Conservation (phyloP, 768 basidiomycete genomes). For the Mycena albidolilacea region DNA sequence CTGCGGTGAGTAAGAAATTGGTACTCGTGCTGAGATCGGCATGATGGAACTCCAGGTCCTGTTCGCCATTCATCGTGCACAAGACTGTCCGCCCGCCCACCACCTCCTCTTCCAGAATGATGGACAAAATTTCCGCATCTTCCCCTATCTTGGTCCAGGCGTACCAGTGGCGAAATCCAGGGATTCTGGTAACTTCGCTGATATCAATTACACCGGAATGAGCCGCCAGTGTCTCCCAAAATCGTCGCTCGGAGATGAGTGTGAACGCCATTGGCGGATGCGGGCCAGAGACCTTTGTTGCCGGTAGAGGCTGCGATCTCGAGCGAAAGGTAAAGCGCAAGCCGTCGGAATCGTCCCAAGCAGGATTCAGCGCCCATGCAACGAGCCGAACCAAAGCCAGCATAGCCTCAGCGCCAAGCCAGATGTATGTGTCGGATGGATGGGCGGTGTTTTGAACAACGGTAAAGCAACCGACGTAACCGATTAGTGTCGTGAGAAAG, state of each 20-base stretch:
- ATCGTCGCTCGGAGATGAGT: not conserved
- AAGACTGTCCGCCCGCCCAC: not conserved
- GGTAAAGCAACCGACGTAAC: slow-evolving; percentile 24
- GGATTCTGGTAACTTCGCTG: not conserved
- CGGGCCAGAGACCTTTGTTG: not conserved
- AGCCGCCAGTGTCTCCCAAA: slow-evolving; percentile 1
- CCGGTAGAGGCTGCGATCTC: not conserved
- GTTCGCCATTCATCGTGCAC: not conserved
- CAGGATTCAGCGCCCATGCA: slow-evolving; percentile 11
- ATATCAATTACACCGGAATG: slow-evolving; percentile 1
- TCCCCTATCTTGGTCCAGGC: slow-evolving; percentile 3
- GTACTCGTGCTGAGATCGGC: no score
- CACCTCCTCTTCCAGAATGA: not conserved
- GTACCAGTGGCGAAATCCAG: slow-evolving; percentile 7
- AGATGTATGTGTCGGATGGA: slow-evolving; percentile 9
- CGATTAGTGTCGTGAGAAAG: slow-evolving; percentile 12
- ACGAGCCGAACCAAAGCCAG: slow-evolving; percentile 14
- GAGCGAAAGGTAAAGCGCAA: no score
- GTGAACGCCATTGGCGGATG: not conserved
- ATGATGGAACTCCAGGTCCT: slow-evolving; percentile 2
- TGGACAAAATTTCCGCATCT: not conserved
- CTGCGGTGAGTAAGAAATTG: no score
- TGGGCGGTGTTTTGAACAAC: slow-evolving; percentile 8
- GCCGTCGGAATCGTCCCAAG: slow-evolving; percentile 28
- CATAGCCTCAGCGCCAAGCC: slow-evolving; percentile 3